Conservation (phyloP, 257 asterid genomes). For the Penstemon newberryi region DNA sequence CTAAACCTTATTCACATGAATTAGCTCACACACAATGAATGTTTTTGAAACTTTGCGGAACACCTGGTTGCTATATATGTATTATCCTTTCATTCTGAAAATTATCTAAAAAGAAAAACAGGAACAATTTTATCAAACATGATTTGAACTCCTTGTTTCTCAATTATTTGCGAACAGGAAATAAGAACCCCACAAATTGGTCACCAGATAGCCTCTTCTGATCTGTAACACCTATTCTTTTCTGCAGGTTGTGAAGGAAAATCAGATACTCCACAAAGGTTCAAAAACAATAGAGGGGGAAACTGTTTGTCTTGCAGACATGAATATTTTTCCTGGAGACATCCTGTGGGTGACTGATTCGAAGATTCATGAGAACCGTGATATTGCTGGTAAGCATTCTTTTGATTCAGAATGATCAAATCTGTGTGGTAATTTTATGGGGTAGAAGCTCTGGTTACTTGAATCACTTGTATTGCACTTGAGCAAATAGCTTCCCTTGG, state of each 20-base stretch:
- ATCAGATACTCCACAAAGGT: slow-evolving; percentile 96
- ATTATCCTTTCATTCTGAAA: neutral
- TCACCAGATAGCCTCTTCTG: slow-evolving; percentile 10
- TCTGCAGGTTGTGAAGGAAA: slow-evolving; percentile 89
- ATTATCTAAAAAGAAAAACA: neutral
- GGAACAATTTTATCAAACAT: slow-evolving; percentile 14
- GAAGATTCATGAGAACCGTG: slow-evolving; percentile 92
- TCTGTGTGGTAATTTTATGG: slow-evolving; percentile 13
- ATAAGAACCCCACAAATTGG: slow-evolving; percentile 12
- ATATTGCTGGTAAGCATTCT: slow-evolving; percentile 83
- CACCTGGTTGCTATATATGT: neutral
- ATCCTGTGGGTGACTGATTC: slow-evolving; percentile 93
- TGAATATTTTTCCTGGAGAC: slow-evolving; percentile 90
- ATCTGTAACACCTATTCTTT: slow-evolving; percentile 6
- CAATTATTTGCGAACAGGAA: neutral
- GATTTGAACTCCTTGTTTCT: slow-evolving; percentile 8
- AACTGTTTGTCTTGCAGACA: slow-evolving; percentile 78
- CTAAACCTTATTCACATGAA: neutral
- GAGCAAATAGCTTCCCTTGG: neutral
- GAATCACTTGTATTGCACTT: slow-evolving; percentile 9
- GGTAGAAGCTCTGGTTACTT: slow-evolving; percentile 6
- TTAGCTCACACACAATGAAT: neutral
- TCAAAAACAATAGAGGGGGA: slow-evolving; percentile 65
- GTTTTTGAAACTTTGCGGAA: neutral
- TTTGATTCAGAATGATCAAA: slow-evolving; percentile 20